These are phyloP conservation scores for Myxozyma neotropica DNA, from an alignment of 805 yeast species.

Conservation along the genomic window DNA sequence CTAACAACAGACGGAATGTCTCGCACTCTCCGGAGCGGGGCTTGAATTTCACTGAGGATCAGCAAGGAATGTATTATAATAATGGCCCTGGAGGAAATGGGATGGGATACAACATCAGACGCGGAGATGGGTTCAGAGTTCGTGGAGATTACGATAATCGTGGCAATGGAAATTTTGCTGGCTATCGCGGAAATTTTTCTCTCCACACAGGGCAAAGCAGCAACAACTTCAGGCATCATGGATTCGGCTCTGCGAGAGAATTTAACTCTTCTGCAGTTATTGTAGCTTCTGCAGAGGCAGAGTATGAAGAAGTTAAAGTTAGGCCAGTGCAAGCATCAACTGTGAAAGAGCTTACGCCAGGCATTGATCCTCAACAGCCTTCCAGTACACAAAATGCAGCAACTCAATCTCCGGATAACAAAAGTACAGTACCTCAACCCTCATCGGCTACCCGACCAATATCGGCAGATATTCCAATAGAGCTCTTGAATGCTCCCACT, in stretches of 20 bases:
- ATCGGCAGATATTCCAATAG: conserved; percentile 15
- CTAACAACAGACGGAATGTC: neutral
- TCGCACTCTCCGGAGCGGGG: neutral
- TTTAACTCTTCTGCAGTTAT: neutral
- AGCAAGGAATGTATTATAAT: conserved; percentile 3
- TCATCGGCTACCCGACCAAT: neutral
- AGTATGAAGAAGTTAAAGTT: neutral
- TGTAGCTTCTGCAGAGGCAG: neutral
- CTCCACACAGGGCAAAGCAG: neutral
- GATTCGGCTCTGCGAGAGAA: neutral
- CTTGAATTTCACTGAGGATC: neutral
- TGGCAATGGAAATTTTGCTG: neutral
- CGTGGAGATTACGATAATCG: conserved; percentile 12
- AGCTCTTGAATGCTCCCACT: conserved; percentile 19
- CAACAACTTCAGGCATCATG: neutral
- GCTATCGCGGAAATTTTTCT: neutral
- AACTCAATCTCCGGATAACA: neutral
- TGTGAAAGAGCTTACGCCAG: neutral
- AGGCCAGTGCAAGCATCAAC: neutral
- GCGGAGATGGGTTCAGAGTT: neutral
- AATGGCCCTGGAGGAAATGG: conserved; percentile 6
- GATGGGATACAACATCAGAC: neutral
- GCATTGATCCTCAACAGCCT: neutral
- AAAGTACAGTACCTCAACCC: neutral
- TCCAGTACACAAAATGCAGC: neutral